phyloP scores from a whole-genome alignment of 768 basidiomycete genomes.

The Scleroderma citrinum region DNA sequence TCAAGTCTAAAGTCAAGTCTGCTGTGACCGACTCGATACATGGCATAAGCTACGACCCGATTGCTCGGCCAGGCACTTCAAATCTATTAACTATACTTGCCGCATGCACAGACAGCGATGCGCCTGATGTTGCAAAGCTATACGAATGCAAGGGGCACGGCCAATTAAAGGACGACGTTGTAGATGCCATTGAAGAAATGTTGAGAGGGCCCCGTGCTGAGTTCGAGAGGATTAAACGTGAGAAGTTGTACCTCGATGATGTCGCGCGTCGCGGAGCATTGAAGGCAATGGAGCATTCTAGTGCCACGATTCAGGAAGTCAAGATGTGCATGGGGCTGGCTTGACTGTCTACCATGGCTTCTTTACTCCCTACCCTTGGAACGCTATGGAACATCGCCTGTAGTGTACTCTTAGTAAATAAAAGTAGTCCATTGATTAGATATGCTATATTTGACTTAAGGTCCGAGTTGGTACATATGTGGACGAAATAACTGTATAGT shows the following conservation, averaged over 20 bases:
- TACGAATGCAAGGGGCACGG: conserved; percentile 58
- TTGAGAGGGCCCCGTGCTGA: conserved; percentile 63
- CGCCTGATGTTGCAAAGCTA: conserved; percentile 38
- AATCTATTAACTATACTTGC: conserved; percentile 79
- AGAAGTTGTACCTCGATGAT: conserved; percentile 52
- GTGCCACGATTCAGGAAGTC: conserved; percentile 60
- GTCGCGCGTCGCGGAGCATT: conserved; percentile 61
- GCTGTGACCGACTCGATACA: conserved; percentile 82
- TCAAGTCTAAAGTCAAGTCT: conserved; percentile 63
- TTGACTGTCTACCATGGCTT: conserved; percentile 4
- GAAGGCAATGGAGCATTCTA: conserved; percentile 57
- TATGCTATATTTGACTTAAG: too few species aligned
- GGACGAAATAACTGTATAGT: too few species aligned
- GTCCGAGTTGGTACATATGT: too few species aligned
- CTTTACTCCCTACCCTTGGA: not conserved
- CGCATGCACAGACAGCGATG: conserved; percentile 54
- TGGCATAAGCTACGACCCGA: conserved; percentile 78
- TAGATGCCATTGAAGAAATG: conserved; percentile 63
- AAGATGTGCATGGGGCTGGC: conserved; percentile 57
- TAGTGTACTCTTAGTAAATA: too few species aligned
- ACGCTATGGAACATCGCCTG: too few species aligned
- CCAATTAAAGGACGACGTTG: conserved; percentile 66
- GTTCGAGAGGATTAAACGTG: conserved; percentile 57
- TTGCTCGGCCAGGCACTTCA: conserved; percentile 71
- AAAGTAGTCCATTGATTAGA: too few species aligned